These are phyloP conservation scores for Sugiyamaella japonica DNA, from an alignment of 1,139 yeast genomes.

Conservation along the genomic window DNA sequence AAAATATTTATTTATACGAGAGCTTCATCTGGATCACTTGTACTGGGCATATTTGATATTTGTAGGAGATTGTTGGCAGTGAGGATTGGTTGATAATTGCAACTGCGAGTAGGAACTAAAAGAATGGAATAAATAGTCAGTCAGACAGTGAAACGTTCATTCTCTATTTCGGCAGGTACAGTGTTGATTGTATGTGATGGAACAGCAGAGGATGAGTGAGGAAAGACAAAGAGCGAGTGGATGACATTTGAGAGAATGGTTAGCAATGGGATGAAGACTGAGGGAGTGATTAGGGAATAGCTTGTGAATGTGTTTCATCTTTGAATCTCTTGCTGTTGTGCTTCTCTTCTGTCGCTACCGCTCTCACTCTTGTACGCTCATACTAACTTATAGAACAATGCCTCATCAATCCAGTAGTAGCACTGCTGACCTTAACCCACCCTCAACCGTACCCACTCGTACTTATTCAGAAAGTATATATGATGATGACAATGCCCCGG, in stretches of 20 bases:
- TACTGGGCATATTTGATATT: not conserved
- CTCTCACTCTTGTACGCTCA: not conserved
- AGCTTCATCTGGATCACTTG: not conserved
- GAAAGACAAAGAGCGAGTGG: no score
- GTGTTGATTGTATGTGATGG: not conserved
- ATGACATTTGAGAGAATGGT: no score
- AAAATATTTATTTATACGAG: not conserved
- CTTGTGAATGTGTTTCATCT: no score
- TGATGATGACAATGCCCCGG: conserved; percentile 4
- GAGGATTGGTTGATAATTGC: not conserved
- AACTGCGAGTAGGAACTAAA: not conserved
- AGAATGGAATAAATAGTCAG: not conserved
- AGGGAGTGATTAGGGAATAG: no score
- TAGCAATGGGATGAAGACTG: no score
- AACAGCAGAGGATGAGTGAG: no score
- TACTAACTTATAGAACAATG: not conserved
- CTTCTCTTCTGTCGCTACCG: not conserved
- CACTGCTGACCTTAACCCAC: conserved; percentile 3
- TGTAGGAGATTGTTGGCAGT: no score
- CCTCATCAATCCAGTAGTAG: conserved; percentile 3
- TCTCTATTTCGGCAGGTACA: not conserved
- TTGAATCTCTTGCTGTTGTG: no score
- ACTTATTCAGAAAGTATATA: conserved; percentile 14
- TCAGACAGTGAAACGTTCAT: not conserved
- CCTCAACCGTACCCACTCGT: not conserved